These are phyloP conservation scores for Forsythia viridissima DNA, from an alignment of 257 asterid species.

Conservation along the genomic window DNA sequence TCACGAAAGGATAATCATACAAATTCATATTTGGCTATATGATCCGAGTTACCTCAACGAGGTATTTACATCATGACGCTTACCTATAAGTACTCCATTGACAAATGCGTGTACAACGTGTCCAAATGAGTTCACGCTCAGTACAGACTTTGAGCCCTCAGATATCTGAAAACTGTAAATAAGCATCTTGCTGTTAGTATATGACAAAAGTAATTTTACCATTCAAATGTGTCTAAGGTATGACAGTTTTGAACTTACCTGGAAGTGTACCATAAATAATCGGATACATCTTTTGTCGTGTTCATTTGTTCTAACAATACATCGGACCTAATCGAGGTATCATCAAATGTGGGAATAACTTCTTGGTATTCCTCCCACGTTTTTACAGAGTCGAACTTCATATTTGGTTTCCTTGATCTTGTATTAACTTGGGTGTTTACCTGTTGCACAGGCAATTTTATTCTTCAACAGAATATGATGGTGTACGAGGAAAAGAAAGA, in stretches of 20 bases:
- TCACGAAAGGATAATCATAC: neutral
- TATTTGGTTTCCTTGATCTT: conserved; percentile 45
- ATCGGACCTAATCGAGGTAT: conserved; percentile 43
- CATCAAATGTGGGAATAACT: conserved; percentile 44
- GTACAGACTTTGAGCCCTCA: conserved; percentile 31
- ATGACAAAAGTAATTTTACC: conserved; percentile 1
- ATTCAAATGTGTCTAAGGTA: neutral
- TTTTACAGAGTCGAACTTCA: conserved; percentile 46
- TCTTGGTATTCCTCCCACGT: conserved; percentile 66
- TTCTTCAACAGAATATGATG: neutral
- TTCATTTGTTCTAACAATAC: conserved; percentile 73
- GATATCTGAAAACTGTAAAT: conserved; percentile 47
- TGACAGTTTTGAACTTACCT: conserved; percentile 39
- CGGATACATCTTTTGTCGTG: conserved; percentile 78
- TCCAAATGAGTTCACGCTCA: conserved; percentile 61
- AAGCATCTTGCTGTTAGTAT: conserved; percentile 25
- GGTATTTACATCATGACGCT: neutral
- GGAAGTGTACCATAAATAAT: conserved; percentile 81
- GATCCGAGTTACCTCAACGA: neutral
- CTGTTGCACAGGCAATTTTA: conserved; percentile 30
- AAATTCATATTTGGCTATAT: neutral
- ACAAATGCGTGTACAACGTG: conserved; percentile 66
- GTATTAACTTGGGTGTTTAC: conserved; percentile 43
- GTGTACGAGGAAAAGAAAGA: neutral
- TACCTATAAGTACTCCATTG: conserved; percentile 69